Percentiles rank a stretch among this genome's conserved stretches.
phyloP scores from a whole-genome alignment of 257 asterid genomes.

The Nicotiana knightiana region DNA sequence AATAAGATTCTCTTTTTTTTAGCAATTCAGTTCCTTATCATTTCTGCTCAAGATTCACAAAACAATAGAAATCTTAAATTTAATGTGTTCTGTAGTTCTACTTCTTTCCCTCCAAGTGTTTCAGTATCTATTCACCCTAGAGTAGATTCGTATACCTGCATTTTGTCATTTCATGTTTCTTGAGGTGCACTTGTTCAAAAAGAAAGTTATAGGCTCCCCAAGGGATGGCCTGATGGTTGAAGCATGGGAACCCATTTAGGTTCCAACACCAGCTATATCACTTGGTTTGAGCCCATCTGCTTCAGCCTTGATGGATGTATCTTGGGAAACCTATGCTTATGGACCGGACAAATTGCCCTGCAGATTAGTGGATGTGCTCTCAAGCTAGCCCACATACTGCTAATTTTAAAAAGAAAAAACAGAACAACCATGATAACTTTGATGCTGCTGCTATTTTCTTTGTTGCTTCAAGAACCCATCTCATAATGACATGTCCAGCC shows the following conservation, averaged over 20 bases:
- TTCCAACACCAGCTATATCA: neutral
- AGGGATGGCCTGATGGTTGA: neutral
- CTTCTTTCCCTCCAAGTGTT: constrained; percentile 1
- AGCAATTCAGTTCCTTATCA: neutral
- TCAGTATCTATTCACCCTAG: neutral
- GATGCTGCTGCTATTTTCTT: neutral
- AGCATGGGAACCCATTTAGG: neutral
- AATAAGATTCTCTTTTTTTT: neutral
- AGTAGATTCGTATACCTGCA: neutral
- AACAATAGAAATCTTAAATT: neutral
- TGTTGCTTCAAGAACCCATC: neutral
- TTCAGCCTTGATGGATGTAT: neutral
- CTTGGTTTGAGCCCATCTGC: neutral
- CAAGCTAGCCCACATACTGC: neutral
- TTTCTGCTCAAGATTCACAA: neutral
- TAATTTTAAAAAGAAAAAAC: neutral
- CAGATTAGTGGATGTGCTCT: neutral
- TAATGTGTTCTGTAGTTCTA: neutral
- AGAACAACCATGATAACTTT: neutral
- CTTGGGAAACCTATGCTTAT: neutral
- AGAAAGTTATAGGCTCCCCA: neutral
- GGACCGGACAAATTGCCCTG: neutral
- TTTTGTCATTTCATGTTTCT: constrained; percentile 6
- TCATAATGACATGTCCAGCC: neutral
- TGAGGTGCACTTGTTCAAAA: neutral